A percentile compares a stretch with the other conserved stretches of the same genome.
Conservation (phyloP, 768 basidiomycete species). For the Kwoniella dendrophila region DNA sequence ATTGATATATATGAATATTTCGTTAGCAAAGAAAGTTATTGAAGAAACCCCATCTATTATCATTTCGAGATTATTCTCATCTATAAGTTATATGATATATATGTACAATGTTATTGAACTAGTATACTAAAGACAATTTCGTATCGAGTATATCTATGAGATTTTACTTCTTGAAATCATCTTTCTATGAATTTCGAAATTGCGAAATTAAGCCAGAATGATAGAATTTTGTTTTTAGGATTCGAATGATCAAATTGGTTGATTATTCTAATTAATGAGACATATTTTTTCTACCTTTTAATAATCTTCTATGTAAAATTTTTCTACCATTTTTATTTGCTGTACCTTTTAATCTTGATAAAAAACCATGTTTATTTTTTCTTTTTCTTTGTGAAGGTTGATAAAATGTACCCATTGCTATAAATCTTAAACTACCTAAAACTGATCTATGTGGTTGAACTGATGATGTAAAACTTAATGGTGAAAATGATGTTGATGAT, state of each 20-base stretch:
- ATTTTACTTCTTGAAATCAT: too few relatives aligned
- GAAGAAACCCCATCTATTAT: too few relatives aligned
- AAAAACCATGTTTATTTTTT: conserved; percentile 90
- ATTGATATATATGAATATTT: neutral
- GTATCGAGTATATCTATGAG: too few relatives aligned
- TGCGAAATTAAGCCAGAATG: too few relatives aligned
- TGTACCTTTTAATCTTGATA: conserved; percentile 65
- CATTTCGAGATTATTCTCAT: too few relatives aligned
- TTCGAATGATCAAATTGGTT: too few relatives aligned
- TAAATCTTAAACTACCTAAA: conserved; percentile 51
- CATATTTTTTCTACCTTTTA: conserved; percentile 76
- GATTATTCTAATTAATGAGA: conserved; percentile 64
- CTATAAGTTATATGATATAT: too few relatives aligned
- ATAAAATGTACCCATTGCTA: conserved; percentile 73
- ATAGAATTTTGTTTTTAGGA: too few relatives aligned
- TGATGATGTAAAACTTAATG: neutral
- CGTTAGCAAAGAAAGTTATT: too few relatives aligned
- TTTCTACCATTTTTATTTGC: conserved; percentile 71
- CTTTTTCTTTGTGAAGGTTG: conserved; percentile 93
- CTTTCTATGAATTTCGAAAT: too few relatives aligned
- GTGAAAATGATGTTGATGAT: conserved; percentile 6
- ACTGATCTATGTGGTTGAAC: conserved; percentile 1
- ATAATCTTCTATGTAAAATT: conserved; percentile 69
- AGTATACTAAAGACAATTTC: too few relatives aligned
- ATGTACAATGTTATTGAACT: too few relatives aligned